Evolutionary conservation across 371 early-diverging fungal genomes (phyloP), one percentile per base, ranked within the genome.

Genomic region (Circinella umbellata): DNA sequence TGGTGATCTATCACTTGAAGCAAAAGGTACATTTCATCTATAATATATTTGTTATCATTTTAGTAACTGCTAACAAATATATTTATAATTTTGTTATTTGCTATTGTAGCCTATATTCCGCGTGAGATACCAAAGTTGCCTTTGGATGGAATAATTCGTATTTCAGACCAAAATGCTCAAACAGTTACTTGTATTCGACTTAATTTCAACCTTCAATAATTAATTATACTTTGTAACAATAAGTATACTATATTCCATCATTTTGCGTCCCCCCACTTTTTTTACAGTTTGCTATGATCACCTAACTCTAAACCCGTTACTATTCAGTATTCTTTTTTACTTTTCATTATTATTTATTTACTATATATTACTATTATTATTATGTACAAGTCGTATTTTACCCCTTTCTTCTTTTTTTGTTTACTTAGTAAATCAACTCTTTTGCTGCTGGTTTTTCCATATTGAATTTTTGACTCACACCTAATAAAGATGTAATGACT

Each of bases 401-500:
- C 27, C 27, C 27, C 27, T 27, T 27, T 27, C 27, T 27, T 27
- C 2, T 27, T 27, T 27, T 27, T 27, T 27, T n/a, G n/a, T n/a
- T n/a, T n/a, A 27, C 27, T 27, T 46, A 69, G 47, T 63, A 49
- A 36, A 69, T 54, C 64, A 66, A 47, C 20, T 54, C 49, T 77
- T 80, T 37, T 73, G 35, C 49, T 77, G 82, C 35, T 73, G 35
- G 78, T 68, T 14, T 66, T 53, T 65, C 66, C 66, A 60, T 73
- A 3, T 69, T 57, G 39, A 75, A 85, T 54, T 81, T 85, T 68
- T 87, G 88, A 17, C 75, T 66, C 7, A 86, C 76, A 55, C 84
- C 85, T 11, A 91, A 68, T 37, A 88, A 75, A 10, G 90, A 86
- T 1, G 79, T 80, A 13, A 88, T 81, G 4, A 88, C 86, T 51